Evolutionary conservation across 768 basidiomycete species (phyloP).

Genomic region (Pulveroboletus sp.): DNA sequence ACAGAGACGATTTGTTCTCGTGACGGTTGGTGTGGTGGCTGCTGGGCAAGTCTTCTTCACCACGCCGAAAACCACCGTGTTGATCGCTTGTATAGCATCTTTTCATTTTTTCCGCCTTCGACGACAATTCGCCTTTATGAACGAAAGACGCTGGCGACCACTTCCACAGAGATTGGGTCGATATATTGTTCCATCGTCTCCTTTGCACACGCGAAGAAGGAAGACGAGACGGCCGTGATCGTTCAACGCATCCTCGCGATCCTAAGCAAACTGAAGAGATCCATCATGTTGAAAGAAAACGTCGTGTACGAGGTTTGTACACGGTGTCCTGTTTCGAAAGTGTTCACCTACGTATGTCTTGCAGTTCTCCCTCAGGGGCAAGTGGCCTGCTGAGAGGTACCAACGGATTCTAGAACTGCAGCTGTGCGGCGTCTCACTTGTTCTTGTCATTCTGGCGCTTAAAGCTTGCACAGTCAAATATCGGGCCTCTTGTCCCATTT

Average conservation of each 20-base stretch:
- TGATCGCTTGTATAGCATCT: constrained; percentile 40
- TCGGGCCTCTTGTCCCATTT: constrained; percentile 68
- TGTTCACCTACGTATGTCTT: not conserved
- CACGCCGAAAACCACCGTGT: not conserved
- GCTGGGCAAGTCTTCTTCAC: constrained; percentile 56
- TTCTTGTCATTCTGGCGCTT: not conserved
- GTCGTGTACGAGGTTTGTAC: constrained; percentile 59
- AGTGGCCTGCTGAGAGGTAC: constrained; percentile 80
- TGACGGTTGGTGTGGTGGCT: constrained; percentile 65
- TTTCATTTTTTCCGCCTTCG: constrained; percentile 69
- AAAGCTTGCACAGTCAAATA: constrained; percentile 49
- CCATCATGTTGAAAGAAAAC: constrained; percentile 52
- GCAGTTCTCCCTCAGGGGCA: constrained; percentile 71
- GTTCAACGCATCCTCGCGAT: constrained; percentile 68
- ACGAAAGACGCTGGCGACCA: constrained; percentile 64
- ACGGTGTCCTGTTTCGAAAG: not conserved
- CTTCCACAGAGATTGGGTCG: constrained; percentile 60
- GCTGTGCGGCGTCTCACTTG: constrained; percentile 40
- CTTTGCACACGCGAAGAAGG: constrained; percentile 54
- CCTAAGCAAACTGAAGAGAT: constrained; percentile 66
- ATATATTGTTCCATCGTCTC: constrained; percentile 77
- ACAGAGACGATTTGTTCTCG: constrained; percentile 65
- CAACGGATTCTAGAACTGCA: constrained; percentile 65
- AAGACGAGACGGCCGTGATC: constrained; percentile 51
- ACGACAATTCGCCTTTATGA: constrained; percentile 74